Evolutionary conservation across 768 basidiomycete genomes (phyloP), one percentile per base, ranked within the genome.

Genomic region (Pleurotus citrinopileatus): DNA sequence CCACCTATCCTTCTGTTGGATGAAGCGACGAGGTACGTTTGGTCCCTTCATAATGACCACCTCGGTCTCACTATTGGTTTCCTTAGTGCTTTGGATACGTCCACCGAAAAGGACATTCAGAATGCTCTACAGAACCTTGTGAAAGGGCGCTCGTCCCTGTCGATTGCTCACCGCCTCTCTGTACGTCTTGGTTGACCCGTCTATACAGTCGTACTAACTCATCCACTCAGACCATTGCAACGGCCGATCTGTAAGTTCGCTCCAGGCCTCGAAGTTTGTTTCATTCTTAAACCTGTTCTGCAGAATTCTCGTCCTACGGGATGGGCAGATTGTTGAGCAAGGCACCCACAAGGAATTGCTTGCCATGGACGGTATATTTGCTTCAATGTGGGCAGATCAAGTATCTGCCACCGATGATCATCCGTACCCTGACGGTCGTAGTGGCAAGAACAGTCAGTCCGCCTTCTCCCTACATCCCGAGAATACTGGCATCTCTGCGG

Each of bases 231-330:
- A 83, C 80, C 2, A 77, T 86, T 45, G 79, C 83, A n/a, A 70
- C 74, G 38, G 81, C 80, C 52, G 83, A 86, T 61, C 54, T 86
- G 84, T 85, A 63, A 62, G 83, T 71, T 42, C 29, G 27, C 8
- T 52, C n/a, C 2, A 50, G 52, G 34, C 46, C 22, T 43, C 2
- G 26, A 52, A n/a, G 17, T 43, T 15, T 27, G 15, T 26, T 36
- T 48, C 44, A 48, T 45, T 63, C 26, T 63, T 17, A 28, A 47
- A 13, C 10, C 23, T 15, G 54, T 55, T 58, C 28, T 59, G n/a
- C n/a, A 91, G 91, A 53, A 97, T 98, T 62, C 71, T 96, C 47
- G 94, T 97, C 22, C 82, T 98, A 55, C 89, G 90, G 60, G 89
- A 97, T 63, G 95, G 96, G 3, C 82, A 85, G 63, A 87, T 98